Percentiles rank a stretch among this genome's conserved stretches.
Conservation (phyloP, 371 early-diverging fungal species). For the Dichotomocladium elegans region DNA sequence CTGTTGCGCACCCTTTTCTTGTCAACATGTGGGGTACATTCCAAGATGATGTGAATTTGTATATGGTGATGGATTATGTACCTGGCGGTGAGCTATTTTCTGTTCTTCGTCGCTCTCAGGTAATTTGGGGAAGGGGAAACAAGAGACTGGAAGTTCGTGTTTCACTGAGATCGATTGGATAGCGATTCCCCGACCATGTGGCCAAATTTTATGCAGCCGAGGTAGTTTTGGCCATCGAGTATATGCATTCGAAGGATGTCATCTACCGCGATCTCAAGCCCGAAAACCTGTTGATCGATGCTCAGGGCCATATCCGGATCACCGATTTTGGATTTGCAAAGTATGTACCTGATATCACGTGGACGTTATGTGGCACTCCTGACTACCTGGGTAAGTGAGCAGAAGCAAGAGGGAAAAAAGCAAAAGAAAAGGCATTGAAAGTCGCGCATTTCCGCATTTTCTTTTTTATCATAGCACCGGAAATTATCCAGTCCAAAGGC, state of each 20-base stretch:
- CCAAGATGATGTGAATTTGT: slow-evolving; percentile 85
- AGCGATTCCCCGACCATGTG: slow-evolving; percentile 83
- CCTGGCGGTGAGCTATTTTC: slow-evolving; percentile 95
- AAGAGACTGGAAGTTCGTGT: not conserved
- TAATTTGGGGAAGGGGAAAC: slow-evolving; percentile 6
- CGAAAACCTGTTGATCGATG: slow-evolving; percentile 87
- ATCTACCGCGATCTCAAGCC: slow-evolving; percentile 96
- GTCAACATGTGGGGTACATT: slow-evolving; percentile 89
- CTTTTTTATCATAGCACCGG: slow-evolving; percentile 82
- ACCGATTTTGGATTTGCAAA: slow-evolving; percentile 99
- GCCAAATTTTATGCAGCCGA: slow-evolving; percentile 80
- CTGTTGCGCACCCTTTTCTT: slow-evolving; percentile 87
- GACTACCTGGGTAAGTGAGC: slow-evolving; percentile 74
- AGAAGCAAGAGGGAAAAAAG: not conserved
- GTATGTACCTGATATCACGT: slow-evolving; percentile 85
- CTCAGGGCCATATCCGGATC: slow-evolving; percentile 95
- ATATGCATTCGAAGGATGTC: slow-evolving; percentile 84
- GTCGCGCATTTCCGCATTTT: slow-evolving; percentile 44
- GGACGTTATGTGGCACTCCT: slow-evolving; percentile 98
- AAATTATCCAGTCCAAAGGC: slow-evolving; percentile 94
- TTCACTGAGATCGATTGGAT: not conserved
- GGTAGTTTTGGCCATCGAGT: slow-evolving; percentile 73
- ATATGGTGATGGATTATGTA: slow-evolving; percentile 95
- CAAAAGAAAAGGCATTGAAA: slow-evolving; percentile 13
- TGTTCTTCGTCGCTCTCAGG: slow-evolving; percentile 64